Percentiles rank a stretch among this genome's conserved stretches.
Evolutionary conservation across 2,329 filamentous ascomycete genomes (phyloP).

Genomic region (Fusarium temperatum): DNA sequence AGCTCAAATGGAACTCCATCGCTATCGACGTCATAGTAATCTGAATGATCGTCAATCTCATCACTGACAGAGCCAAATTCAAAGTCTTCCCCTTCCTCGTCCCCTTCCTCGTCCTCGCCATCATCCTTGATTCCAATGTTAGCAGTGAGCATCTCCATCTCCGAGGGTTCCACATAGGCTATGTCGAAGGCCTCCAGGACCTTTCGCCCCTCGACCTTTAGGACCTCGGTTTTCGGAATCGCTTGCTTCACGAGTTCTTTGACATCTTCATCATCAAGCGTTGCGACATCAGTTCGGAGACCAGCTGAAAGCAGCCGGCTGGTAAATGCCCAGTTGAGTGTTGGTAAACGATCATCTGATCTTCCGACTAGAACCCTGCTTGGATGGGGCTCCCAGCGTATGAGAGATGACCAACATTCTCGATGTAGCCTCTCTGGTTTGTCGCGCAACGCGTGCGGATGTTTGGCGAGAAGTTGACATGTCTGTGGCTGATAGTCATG

Average conservation of each 20-base stretch:
- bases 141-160: not conserved
- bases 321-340: constrained; percentile 41
- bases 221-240: constrained; percentile 28
- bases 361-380: not conserved
- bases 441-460: constrained; percentile 32
- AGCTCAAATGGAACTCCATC: constrained; percentile 14
- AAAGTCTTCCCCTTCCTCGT: constrained; percentile 13
- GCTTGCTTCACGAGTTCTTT: constrained; percentile 36
- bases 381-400: constrained; percentile 24
- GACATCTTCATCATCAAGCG: constrained; percentile 28
- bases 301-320: constrained; percentile 36
- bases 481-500: constrained; percentile 40
- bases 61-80: constrained; percentile 26
- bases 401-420: constrained; percentile 39
- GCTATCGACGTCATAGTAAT: constrained; percentile 20
- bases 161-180: constrained; percentile 32
- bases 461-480: constrained; percentile 38
- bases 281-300: constrained; percentile 38
- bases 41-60: constrained; percentile 28
- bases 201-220: constrained; percentile 35
- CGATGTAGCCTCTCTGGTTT: constrained; percentile 34
- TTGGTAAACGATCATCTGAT: constrained; percentile 16
- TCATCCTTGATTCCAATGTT: not conserved
- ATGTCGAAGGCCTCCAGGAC: constrained; percentile 40
- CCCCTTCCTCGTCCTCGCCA: constrained; percentile 4